Evolutionary conservation across 2,329 filamentous ascomycete genomes (phyloP).

Genomic region (Xylariales sp.): DNA sequence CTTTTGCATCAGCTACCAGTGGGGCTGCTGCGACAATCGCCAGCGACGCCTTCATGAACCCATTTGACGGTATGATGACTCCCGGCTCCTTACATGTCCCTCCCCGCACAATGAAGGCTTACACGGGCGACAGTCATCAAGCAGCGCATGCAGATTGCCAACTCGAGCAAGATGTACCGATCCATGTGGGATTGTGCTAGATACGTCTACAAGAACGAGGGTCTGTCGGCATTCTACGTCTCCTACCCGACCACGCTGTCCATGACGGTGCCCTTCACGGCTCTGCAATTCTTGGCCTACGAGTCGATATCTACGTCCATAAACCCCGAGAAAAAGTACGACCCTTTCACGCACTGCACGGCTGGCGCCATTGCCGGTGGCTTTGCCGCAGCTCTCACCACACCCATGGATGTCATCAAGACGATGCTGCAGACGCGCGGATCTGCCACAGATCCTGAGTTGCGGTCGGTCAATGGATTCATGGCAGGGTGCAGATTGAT

Average conservation of each 20-base stretch:
- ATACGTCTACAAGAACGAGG: slow-evolving; percentile 83
- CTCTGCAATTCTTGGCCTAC: slow-evolving; percentile 95
- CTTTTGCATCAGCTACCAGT: slow-evolving; percentile 63
- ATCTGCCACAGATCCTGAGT: slow-evolving; percentile 72
- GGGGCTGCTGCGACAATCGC: slow-evolving; percentile 94
- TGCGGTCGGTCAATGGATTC: slow-evolving; percentile 80
- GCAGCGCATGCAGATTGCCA: slow-evolving; percentile 97
- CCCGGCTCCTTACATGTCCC: background rate
- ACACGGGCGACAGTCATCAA: slow-evolving; percentile 71
- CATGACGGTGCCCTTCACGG: slow-evolving; percentile 98
- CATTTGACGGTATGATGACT: slow-evolving; percentile 79
- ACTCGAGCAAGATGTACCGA: slow-evolving; percentile 81
- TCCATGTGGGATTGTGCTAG: slow-evolving; percentile 82
- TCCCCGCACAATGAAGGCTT: background rate
- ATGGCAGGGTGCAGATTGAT: slow-evolving; percentile 75
- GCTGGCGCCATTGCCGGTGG: slow-evolving; percentile 91
- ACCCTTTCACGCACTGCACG: slow-evolving; percentile 88
- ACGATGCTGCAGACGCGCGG: slow-evolving; percentile 93
- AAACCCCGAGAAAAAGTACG: slow-evolving; percentile 82
- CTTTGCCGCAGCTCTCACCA: slow-evolving; percentile 88
- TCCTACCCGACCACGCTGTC: slow-evolving; percentile 97
- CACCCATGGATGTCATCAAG: slow-evolving; percentile 97
- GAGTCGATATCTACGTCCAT: slow-evolving; percentile 92
- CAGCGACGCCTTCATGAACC: slow-evolving; percentile 98
- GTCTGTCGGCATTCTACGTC: slow-evolving; percentile 89